Percentiles rank a stretch among this genome's conserved stretches.
These are phyloP conservation scores for Malus fusca DNA, from an alignment of 306 rosid species.

Conservation along the genomic window DNA sequence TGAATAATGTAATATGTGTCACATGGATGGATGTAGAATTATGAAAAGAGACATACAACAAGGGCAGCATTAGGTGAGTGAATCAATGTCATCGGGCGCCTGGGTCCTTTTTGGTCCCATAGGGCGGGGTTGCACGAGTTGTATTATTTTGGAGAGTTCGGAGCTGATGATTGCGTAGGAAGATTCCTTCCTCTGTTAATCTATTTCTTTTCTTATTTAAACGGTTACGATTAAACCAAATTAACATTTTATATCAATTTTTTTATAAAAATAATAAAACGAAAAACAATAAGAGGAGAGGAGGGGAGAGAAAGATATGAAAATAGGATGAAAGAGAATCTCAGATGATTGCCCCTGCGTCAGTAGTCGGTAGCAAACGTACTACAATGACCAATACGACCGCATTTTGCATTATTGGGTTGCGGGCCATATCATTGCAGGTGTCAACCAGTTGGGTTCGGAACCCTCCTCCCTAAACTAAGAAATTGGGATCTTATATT, in stretches of 20 bases:
- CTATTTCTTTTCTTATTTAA: fast-evolving
- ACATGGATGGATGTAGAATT: neutral
- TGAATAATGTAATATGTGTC: too few species aligned
- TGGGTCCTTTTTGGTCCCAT: neutral
- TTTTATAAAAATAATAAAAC: too few species aligned
- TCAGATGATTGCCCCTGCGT: too few species aligned
- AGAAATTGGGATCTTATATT: too few species aligned
- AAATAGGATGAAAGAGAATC: too few species aligned
- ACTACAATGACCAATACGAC: neutral
- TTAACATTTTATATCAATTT: too few species aligned
- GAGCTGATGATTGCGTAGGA: neutral
- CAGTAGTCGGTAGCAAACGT: too few species aligned
- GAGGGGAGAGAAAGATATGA: too few species aligned
- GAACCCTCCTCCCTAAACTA: too few species aligned
- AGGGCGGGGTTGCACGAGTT: neutral
- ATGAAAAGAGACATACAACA: neutral
- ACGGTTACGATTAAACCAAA: fast-evolving
- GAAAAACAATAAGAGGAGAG: fast-evolving
- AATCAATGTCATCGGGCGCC: neutral
- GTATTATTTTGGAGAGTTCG: too few species aligned
- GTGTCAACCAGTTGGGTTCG: neutral
- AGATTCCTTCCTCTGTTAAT: fast-evolving
- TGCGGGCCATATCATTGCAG: neutral
- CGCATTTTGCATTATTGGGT: neutral
- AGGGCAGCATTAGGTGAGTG: neutral